Percentiles rank a stretch among this genome's conserved stretches.
These are phyloP conservation scores for Cercospora sesami DNA, from an alignment of 2,329 filamentous ascomycete genomes.

Conservation along the genomic window DNA sequence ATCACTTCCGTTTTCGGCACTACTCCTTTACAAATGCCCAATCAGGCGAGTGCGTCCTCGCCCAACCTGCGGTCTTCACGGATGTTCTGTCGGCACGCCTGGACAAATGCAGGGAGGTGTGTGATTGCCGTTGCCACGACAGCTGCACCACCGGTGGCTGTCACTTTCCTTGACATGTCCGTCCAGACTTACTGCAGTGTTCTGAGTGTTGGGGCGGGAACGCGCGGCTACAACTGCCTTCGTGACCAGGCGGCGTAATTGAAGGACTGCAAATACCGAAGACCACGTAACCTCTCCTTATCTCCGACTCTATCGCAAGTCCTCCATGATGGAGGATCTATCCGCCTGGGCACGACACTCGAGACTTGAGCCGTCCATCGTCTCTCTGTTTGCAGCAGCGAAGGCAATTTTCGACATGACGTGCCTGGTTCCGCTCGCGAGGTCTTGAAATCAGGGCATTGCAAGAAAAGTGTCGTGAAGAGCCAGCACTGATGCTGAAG, in stretches of 20 bases:
- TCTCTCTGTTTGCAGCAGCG: too few relatives aligned
- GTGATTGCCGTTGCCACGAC: conserved; percentile 1
- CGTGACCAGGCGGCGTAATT: background rate
- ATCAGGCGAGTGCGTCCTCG: background rate
- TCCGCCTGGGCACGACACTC: too few relatives aligned
- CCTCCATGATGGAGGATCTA: too few relatives aligned
- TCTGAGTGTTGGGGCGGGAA: background rate
- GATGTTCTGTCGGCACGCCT: background rate
- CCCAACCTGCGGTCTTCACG: background rate
- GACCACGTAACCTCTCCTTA: background rate
- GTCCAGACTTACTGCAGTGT: background rate
- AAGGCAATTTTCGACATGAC: too few relatives aligned
- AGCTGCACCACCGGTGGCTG: background rate
- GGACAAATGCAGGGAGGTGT: background rate
- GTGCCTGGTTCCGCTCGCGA: too few relatives aligned
- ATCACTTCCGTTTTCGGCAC: conserved; percentile 6
- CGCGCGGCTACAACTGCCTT: background rate
- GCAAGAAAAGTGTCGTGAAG: too few relatives aligned
- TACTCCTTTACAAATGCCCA: background rate
- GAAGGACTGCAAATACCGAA: background rate
- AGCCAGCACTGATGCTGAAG: too few relatives aligned
- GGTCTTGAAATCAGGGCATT: too few relatives aligned
- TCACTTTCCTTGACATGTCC: background rate
- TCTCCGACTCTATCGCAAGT: background rate
- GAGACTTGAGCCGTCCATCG: too few relatives aligned